Evolutionary conservation across 345 rosid species (phyloP), one percentile per base, ranked within the genome.

Genomic region (Excoecaria cochinchinensis): DNA sequence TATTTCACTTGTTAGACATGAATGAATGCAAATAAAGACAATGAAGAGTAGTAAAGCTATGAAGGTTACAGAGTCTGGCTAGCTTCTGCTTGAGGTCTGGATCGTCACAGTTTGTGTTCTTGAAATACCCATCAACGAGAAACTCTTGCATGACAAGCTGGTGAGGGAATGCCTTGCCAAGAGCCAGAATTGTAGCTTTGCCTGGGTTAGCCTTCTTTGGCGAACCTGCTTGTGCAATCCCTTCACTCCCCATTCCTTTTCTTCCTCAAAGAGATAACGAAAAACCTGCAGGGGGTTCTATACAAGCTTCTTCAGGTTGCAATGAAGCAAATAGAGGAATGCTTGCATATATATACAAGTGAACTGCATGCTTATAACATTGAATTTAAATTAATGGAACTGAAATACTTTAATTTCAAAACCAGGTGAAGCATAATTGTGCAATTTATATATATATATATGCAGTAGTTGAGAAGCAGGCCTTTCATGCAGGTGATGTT

Each of bases 131-230:
- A 79, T 95, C 97, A 67, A 95, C 98, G 58, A 95, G 88, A 68
- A 85, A 90, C 67, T 91, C 98, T 76, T 95, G 99, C 95, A 93
- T 90, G 55, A 93, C 95, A 44, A 95, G 97, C 87, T 95, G 99
- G 81, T 87, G 87, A 73, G 99, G 99, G 79, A 95, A 95, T 46
- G 98, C 99, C 86, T 93, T 92, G 65, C 97, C 97, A 1, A 90
- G 82, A 46, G 97, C 90, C 82, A 94, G 86, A 76, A 94, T 90
- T 25, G 97, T 86, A 3, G 98, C 98, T 84, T 90, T 93, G 8
- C 97, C 90, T 1, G 82, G 83, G 50, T 19, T 86, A 44, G 86
- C 80, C 74, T 69, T 82, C 75, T 77, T 86, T 68, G 76, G 24
- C 21, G 70, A 69, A 69, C 82, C 71, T 82, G 76, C 79, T 48